A percentile compares a stretch with the other conserved stretches of the same genome.
Evolutionary conservation across 139 green algal genomes (phyloP).

Genomic region (Coelastrella sp.): DNA sequence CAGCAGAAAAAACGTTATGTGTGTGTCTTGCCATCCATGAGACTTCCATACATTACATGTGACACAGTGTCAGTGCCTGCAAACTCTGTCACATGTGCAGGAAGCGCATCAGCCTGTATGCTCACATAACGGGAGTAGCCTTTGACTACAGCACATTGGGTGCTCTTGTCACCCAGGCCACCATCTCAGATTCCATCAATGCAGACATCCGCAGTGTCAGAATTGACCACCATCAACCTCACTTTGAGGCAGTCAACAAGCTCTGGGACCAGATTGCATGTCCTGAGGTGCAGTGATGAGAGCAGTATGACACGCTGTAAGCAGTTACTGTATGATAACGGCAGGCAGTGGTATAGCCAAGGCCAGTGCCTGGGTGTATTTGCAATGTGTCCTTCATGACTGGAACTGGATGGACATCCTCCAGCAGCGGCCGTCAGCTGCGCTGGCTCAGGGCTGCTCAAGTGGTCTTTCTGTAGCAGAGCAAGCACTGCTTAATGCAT

Average conservation of each 20-base stretch:
- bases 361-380: no score
- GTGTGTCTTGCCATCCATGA: no score
- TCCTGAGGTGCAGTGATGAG: background rate
- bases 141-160: slow-evolving; percentile 37
- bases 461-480: no score
- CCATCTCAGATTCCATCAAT: background rate
- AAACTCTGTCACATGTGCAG: slow-evolving; percentile 11
- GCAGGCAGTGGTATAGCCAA: no score
- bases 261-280: slow-evolving; percentile 30
- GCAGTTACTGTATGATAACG: no score
- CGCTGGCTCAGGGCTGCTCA: no score
- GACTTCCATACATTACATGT: no score
- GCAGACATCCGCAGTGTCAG: slow-evolving; percentile 13
- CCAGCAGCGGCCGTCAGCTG: no score
- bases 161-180: background rate
- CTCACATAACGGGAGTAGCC: slow-evolving; percentile 38
- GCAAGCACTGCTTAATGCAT: no score
- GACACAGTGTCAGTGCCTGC: background rate
- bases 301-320: background rate
- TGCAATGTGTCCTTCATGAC: no score
- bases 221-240: background rate
- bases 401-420: no score
- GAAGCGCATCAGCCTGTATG: slow-evolving; percentile 46
- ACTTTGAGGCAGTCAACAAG: slow-evolving; percentile 30
- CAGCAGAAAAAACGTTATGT: no score